Base-by-base conservation (phyloP, 208 protist genomes). In the Trypanosomatidae sp. region DNA sequence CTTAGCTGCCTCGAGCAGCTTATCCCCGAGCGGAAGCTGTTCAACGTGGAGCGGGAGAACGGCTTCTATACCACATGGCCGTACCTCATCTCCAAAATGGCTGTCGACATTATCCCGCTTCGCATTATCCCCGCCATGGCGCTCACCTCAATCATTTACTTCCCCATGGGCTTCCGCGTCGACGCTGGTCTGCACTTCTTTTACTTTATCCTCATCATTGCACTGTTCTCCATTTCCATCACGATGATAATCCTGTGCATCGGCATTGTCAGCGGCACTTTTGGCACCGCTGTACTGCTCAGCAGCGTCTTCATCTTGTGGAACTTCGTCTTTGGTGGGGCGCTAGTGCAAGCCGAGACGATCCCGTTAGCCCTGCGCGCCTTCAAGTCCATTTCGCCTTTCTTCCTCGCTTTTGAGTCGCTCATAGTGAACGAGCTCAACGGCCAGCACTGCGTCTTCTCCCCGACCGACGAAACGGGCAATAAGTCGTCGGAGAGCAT, bases 341-440 rank as follows among this genome's bases (percentile, higher is more conserved):
- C 93, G 15, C 77, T 98, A 65, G 92, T 98, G 62, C 92, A 95
- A 71, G 68, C 90, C 6, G 81, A 91, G 60, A 95, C 91, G n/a
- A 85, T 98, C 22, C 94, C 95, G 28, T 19, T 28, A 13, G 66
- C 65, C 15, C 81, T 98, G 19, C 66, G 69, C 12, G 85, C 85
- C 65, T 94, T 98, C 65, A 77, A 91, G 66, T 73, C 64, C 44
- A 22, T 92, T 56, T 97, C 93, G 36, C 94, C 92, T 30, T 96
- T 98, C 59, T 98, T 94, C 72, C 84, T 97, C 13, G 81, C 95
- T 19, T 98, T 98, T 68, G 92, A 97, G 76, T 80, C 91, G 50
- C 78, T 98, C 22, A 85, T 98, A 76, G 86, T 96, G 36, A 98
- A 98, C 70, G 96, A 98, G 82, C 79, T 98, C 28, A 82, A 98